Percentiles rank a stretch among this genome's conserved stretches.
These are phyloP conservation scores for Pseudozyma sp. DNA, from an alignment of 1,284 basidiomycete genomes.

Conservation along the genomic window DNA sequence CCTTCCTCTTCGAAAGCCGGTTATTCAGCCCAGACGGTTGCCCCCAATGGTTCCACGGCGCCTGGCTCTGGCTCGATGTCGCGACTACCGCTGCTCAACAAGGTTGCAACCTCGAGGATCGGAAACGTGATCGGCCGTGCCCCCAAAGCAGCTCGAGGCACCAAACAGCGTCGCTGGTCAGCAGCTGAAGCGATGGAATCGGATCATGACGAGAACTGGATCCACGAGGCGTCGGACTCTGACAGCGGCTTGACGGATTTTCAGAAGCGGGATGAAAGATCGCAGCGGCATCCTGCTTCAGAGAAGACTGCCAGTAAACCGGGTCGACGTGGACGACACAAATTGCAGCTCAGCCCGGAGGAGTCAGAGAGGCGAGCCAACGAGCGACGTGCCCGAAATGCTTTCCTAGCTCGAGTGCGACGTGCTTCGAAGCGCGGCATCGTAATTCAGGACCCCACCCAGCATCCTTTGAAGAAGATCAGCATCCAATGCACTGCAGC, in stretches of 20 bases:
- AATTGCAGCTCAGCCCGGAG: conserved; percentile 33
- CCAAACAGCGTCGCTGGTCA: conserved; percentile 37
- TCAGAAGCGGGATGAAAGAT: conserved; percentile 23
- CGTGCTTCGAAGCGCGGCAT: conserved; percentile 52
- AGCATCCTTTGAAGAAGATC: conserved; percentile 49
- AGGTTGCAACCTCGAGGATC: conserved; percentile 3
- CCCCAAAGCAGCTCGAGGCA: conserved; percentile 19
- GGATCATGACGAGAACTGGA: conserved; percentile 23
- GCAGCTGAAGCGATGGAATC: conserved; percentile 16
- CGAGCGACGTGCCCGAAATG: conserved; percentile 42
- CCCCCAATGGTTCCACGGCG: not conserved
- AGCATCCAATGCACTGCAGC: conserved; percentile 45
- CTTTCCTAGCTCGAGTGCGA: conserved; percentile 49
- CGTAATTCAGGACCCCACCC: conserved; percentile 37
- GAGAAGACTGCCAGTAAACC: conserved; percentile 14
- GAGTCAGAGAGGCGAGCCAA: conserved; percentile 29
- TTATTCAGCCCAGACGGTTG: not conserved
- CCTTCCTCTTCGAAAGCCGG: not conserved
- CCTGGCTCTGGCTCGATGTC: not conserved
- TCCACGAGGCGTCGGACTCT: conserved; percentile 22
- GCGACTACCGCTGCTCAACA: conserved; percentile 12
- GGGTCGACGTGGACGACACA: conserved; percentile 33
- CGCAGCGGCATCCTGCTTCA: conserved; percentile 24
- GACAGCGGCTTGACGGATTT: conserved; percentile 23
- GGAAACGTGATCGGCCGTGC: conserved; percentile 10